Percentiles rank a stretch among this genome's conserved stretches.
These are phyloP conservation scores for Pseudogymnoascus pannorum DNA, from an alignment of 2,329 filamentous ascomycete genomes.

Conservation along the genomic window DNA sequence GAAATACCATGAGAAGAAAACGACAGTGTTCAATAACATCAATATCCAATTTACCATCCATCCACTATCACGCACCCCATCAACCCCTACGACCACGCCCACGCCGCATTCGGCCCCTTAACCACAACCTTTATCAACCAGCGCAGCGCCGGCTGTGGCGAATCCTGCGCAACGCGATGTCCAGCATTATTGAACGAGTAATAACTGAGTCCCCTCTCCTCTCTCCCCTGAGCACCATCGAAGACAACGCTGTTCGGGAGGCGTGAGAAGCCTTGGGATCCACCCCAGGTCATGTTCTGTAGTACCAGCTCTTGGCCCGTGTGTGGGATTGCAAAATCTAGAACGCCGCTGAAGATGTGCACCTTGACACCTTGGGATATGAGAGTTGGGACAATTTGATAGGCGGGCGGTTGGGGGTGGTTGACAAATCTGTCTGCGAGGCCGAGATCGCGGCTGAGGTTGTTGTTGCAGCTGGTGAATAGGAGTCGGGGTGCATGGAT, in stretches of 20 bases:
- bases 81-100: neutral
- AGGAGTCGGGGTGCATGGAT: slow-evolving; percentile 46
- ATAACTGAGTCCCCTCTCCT: slow-evolving; percentile 10
- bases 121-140: slow-evolving; percentile 5
- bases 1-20: neutral
- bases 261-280: slow-evolving; percentile 50
- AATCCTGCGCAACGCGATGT: slow-evolving; percentile 6
- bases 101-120: neutral
- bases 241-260: slow-evolving; percentile 29
- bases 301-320: slow-evolving; percentile 48
- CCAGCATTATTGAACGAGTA: slow-evolving; percentile 7
- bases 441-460: slow-evolving; percentile 30
- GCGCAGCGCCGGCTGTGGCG: neutral
- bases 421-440: slow-evolving; percentile 14
- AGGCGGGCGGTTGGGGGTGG: slow-evolving; percentile 39
- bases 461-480: slow-evolving; percentile 41
- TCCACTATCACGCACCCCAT: neutral
- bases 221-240: neutral
- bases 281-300: slow-evolving; percentile 64
- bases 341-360: slow-evolving; percentile 52
- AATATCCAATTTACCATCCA: neutral
- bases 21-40: neutral
- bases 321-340: slow-evolving; percentile 50
- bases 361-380: slow-evolving; percentile 51
- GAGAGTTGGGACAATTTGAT: slow-evolving; percentile 42